Conservation (phyloP, 805 yeast genomes). For the Nadsonia fulvescens region DNA sequence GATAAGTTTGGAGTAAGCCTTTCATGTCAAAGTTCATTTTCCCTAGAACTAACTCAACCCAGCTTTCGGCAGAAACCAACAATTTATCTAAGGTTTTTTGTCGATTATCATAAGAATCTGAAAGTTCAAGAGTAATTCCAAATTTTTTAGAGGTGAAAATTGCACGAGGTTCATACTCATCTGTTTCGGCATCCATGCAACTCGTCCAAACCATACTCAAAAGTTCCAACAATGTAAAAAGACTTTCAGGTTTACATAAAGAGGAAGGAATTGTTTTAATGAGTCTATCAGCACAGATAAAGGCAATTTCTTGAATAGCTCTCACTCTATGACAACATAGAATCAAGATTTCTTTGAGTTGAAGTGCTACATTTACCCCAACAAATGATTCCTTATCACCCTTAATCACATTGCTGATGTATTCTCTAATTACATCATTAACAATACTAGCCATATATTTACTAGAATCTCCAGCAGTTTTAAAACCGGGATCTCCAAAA, state of each 20-base stretch:
- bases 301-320: constrained; percentile 61
- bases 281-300: constrained; percentile 54
- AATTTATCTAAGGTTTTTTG: constrained; percentile 43
- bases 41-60: constrained; percentile 45
- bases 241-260: constrained; percentile 52
- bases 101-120: constrained; percentile 69
- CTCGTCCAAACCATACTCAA: constrained; percentile 62
- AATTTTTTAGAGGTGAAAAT: constrained; percentile 32
- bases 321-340: constrained; percentile 63
- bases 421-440: constrained; percentile 37
- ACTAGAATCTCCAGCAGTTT: constrained; percentile 46
- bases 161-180: constrained; percentile 72
- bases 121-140: constrained; percentile 34
- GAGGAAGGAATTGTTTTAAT: constrained; percentile 56
- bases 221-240: constrained; percentile 68
- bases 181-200: constrained; percentile 64
- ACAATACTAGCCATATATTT: constrained; percentile 52
- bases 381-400: constrained; percentile 40
- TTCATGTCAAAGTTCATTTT: constrained; percentile 59
- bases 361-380: constrained; percentile 42
- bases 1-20: constrained; percentile 60
- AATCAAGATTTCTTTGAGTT: constrained; percentile 48
- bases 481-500: constrained; percentile 71
- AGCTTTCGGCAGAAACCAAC: constrained; percentile 37
- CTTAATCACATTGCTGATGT: constrained; percentile 29